Conservation (phyloP, 805 yeast genomes). For the Jamesozyma lodderae region DNA sequence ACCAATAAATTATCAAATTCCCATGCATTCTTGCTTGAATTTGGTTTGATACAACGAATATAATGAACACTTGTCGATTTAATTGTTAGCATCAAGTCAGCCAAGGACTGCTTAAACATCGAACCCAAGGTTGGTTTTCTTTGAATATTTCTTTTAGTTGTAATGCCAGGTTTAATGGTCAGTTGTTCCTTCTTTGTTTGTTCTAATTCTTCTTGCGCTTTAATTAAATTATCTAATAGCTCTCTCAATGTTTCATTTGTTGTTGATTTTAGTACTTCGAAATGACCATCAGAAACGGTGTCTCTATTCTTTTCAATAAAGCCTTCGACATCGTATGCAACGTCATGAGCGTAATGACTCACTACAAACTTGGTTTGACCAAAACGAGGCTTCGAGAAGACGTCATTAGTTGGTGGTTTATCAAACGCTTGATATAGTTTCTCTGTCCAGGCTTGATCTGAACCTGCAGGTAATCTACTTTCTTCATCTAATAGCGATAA, state of each 20-base stretch:
- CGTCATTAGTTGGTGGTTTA: slow-evolving; percentile 64
- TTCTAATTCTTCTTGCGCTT: slow-evolving; percentile 32
- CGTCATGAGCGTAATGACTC: slow-evolving; percentile 91
- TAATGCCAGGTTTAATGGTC: slow-evolving; percentile 32
- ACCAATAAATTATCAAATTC: slow-evolving; percentile 93
- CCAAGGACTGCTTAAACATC: slow-evolving; percentile 83
- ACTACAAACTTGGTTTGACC: slow-evolving; percentile 88
- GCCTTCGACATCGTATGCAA: slow-evolving; percentile 84
- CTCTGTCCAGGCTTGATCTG: slow-evolving; percentile 85
- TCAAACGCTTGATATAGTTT: slow-evolving; percentile 81
- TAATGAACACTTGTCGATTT: slow-evolving; percentile 93
- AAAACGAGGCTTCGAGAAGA: slow-evolving; percentile 88
- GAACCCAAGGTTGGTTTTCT: slow-evolving; percentile 93
- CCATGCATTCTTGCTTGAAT: slow-evolving; percentile 91
- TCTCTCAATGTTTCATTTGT: slow-evolving; percentile 55
- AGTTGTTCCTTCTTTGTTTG: slow-evolving; percentile 30
- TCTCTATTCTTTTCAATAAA: slow-evolving; percentile 95
- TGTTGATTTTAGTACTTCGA: slow-evolving; percentile 70
- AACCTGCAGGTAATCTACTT: slow-evolving; percentile 87
- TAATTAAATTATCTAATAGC: slow-evolving; percentile 52
- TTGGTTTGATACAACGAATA: slow-evolving; percentile 95
- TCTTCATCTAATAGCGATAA: slow-evolving; percentile 88
- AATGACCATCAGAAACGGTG: slow-evolving; percentile 90
- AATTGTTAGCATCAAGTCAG: slow-evolving; percentile 87
- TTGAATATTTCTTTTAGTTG: slow-evolving; percentile 36